These are phyloP conservation scores for Takashimella tepidaria DNA, from an alignment of 1,284 basidiomycete genomes.

Conservation along the genomic window DNA sequence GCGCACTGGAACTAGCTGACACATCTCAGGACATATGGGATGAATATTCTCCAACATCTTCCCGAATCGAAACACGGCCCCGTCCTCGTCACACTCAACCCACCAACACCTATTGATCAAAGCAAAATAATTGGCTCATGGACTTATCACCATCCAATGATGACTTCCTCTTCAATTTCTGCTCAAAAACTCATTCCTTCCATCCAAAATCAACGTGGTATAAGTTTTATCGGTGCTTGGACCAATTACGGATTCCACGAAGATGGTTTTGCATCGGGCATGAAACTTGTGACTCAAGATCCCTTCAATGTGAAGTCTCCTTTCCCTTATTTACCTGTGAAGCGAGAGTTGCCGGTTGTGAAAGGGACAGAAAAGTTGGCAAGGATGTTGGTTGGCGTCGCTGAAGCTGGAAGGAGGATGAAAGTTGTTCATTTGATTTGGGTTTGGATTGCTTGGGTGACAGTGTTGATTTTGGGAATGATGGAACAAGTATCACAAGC, in stretches of 20 bases:
- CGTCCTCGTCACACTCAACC: slow-evolving; percentile 72
- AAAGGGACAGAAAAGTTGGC: slow-evolving; percentile 2
- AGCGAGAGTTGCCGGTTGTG: slow-evolving; percentile 17
- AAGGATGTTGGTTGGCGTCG: slow-evolving; percentile 10
- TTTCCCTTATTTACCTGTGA: slow-evolving; percentile 40
- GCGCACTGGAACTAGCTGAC: slow-evolving; percentile 46
- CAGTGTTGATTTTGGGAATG: slow-evolving; percentile 19
- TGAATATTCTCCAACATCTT: slow-evolving; percentile 74
- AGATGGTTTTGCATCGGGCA: slow-evolving; percentile 64
- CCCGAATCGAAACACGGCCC: slow-evolving; percentile 58
- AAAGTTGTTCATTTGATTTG: slow-evolving; percentile 13
- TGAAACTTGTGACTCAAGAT: slow-evolving; percentile 35
- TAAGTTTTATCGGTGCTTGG: slow-evolving; percentile 74
- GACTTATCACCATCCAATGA: slow-evolving; percentile 65
- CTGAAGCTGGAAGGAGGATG: slow-evolving; percentile 14
- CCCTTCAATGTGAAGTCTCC: slow-evolving; percentile 45
- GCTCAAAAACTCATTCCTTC: slow-evolving; percentile 15
- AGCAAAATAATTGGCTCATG: slow-evolving; percentile 55
- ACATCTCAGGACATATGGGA: slow-evolving; percentile 55
- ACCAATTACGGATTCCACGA: slow-evolving; percentile 73
- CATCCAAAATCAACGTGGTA: slow-evolving; percentile 62
- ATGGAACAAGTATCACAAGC: slow-evolving; percentile 19
- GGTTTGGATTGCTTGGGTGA: slow-evolving; percentile 19
- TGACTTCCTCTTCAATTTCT: slow-evolving; percentile 46
- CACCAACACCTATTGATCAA: slow-evolving; percentile 59